Percentiles rank a stretch among this genome's conserved stretches.
phyloP scores from a whole-genome alignment of 2,329 filamentous ascomycete genomes.

The Pseudonectria foliicola region DNA sequence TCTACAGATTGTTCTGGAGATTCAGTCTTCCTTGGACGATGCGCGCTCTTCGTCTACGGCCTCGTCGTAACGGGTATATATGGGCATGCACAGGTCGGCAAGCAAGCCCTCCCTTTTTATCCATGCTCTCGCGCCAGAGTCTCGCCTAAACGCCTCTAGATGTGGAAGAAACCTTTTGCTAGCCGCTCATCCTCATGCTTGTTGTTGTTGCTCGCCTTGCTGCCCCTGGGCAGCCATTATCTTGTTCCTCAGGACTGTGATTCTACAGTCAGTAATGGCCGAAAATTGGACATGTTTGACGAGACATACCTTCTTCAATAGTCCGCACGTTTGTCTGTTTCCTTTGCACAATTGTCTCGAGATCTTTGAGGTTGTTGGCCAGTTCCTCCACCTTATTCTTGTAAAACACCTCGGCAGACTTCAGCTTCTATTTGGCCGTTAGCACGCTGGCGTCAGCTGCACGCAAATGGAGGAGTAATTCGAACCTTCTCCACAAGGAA shows the following conservation, averaged over 20 bases:
- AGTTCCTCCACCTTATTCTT: conserved; percentile 49
- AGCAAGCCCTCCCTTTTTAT: background rate
- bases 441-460: conserved; percentile 1
- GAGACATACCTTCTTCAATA: conserved; percentile 71
- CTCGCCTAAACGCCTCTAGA: background rate
- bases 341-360: conserved; percentile 49
- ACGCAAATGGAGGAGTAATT: too few relatives aligned
- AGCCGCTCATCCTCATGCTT: background rate
- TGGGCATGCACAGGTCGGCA: conserved; percentile 5
- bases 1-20: conserved; percentile 23
- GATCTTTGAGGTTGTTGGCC: conserved; percentile 45
- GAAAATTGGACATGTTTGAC: conserved; percentile 16
- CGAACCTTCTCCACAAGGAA: conserved; percentile 87
- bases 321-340: conserved; percentile 82
- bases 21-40: conserved; percentile 22
- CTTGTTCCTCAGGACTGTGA: conserved; percentile 36
- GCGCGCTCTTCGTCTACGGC: conserved; percentile 4
- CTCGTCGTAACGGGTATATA: conserved; percentile 4
- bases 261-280: conserved; percentile 29
- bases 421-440: conserved; percentile 35
- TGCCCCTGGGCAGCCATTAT: conserved; percentile 32
- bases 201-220: conserved; percentile 14
- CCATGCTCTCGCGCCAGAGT: background rate
- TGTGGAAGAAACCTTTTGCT: too few relatives aligned
- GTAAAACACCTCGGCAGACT: conserved; percentile 50